Percentiles rank a stretch among this genome's conserved stretches.
Evolutionary conservation across 2,329 filamentous ascomycete genomes (phyloP).

Genomic region (Aspergillus sp.): DNA sequence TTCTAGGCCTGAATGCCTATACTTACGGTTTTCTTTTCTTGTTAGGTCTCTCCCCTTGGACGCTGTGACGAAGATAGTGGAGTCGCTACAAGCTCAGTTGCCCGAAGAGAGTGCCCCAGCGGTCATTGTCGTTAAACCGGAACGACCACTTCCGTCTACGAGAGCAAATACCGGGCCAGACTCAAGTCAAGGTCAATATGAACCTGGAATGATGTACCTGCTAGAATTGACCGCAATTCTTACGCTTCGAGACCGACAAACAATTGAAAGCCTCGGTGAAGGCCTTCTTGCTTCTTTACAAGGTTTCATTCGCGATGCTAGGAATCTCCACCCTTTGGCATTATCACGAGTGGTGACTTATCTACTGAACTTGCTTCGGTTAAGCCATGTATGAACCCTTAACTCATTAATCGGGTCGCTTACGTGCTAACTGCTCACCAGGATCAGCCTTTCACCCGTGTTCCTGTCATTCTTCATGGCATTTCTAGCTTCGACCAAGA

Average conservation of each 20-base stretch:
- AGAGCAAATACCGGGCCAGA: conserved; percentile 57
- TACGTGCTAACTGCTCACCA: conserved; percentile 36
- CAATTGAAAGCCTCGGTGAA: conserved; percentile 72
- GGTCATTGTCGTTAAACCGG: conserved; percentile 88
- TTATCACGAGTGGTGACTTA: conserved; percentile 85
- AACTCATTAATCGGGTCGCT: background rate
- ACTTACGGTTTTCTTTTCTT: background rate
- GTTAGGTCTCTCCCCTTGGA: conserved; percentile 61
- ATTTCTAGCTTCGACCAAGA: conserved; percentile 85
- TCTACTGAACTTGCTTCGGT: conserved; percentile 74
- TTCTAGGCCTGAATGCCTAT: conserved; percentile 7
- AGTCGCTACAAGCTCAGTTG: conserved; percentile 76
- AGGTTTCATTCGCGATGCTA: conserved; percentile 74
- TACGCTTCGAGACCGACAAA: conserved; percentile 71
- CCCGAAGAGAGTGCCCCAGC: conserved; percentile 79
- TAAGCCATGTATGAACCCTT: conserved; percentile 70
- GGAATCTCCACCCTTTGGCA: conserved; percentile 77
- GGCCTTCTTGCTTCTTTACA: conserved; percentile 78
- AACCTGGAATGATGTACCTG: conserved; percentile 85
- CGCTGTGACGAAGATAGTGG: conserved; percentile 63
- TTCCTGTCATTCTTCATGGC: conserved; percentile 85
- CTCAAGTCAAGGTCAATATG: conserved; percentile 66
- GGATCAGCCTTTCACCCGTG: conserved; percentile 88
- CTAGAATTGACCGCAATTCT: conserved; percentile 85
- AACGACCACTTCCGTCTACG: conserved; percentile 64